A percentile compares a stretch with the other conserved stretches of the same genome.
Conservation (phyloP, 306 rosid genomes). For the Biancaea sappan region DNA sequence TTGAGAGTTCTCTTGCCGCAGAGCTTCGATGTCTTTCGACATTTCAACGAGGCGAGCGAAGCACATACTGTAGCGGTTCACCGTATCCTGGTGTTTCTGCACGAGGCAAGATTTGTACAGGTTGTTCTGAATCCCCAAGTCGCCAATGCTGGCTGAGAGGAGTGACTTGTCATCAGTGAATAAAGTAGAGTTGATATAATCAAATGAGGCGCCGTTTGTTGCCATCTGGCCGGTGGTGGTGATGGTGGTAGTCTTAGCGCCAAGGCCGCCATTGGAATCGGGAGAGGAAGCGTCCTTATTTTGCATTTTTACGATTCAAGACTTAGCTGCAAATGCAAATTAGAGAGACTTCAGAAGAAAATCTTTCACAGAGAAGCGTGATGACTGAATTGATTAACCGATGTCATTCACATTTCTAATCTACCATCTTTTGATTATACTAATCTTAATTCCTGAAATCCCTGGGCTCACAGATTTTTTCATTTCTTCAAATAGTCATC, state of each 20-base stretch:
- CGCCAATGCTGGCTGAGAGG: conserved; percentile 32
- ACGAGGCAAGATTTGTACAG: conserved; percentile 45
- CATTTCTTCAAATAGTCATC: too few species aligned
- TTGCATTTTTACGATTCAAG: conserved; percentile 46
- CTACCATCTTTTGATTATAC: background rate
- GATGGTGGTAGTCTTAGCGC: conserved; percentile 35
- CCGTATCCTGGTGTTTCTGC: conserved; percentile 84
- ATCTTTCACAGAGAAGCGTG: background rate
- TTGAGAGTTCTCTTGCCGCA: conserved; percentile 64
- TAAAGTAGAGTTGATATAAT: conserved; percentile 47
- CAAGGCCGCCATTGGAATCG: conserved; percentile 41
- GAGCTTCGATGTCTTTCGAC: conserved; percentile 65
- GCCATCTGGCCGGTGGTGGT: conserved; percentile 35
- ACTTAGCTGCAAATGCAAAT: background rate
- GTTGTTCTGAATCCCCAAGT: conserved; percentile 30
- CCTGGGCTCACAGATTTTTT: too few species aligned
- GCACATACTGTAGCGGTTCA: conserved; percentile 75
- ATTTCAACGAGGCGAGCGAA: conserved; percentile 67
- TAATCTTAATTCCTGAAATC: background rate
- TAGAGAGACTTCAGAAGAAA: conserved; percentile 1
- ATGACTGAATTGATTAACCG: background rate
- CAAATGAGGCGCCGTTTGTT: conserved; percentile 31
- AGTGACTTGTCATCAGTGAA: conserved; percentile 44
- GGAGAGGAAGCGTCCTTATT: conserved; percentile 45
- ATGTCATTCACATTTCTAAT: too few species aligned